A percentile compares a stretch with the other conserved stretches of the same genome.
These are phyloP conservation scores for Tillandsia fasciculata DNA, from an alignment of 176 grass and related monocot genomes.

Conservation along the genomic window DNA sequence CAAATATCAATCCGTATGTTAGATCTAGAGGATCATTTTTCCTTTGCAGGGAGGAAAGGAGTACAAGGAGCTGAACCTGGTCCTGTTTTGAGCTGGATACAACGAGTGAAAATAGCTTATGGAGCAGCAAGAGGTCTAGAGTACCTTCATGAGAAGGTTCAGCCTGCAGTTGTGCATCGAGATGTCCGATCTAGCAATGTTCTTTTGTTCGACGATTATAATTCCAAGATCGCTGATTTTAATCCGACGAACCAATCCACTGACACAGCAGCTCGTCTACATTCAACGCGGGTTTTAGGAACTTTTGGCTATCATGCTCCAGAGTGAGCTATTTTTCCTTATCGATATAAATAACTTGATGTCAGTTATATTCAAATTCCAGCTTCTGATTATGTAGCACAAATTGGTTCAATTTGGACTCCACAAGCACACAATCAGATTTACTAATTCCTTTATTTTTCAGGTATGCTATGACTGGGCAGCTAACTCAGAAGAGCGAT, in stretches of 20 bases:
- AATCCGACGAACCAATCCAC: slow-evolving; percentile 90
- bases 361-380: neutral
- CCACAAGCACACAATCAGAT: too few species aligned
- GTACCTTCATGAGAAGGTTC: slow-evolving; percentile 74
- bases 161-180: slow-evolving; percentile 63
- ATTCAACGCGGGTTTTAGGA: slow-evolving; percentile 92
- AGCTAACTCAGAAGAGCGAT: slow-evolving; percentile 86
- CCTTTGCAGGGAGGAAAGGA: slow-evolving; percentile 74
- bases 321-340: slow-evolving; percentile 31
- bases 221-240: slow-evolving; percentile 85
- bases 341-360: too few species aligned
- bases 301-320: slow-evolving; percentile 97
- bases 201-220: slow-evolving; percentile 62
- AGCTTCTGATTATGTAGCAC: neutral
- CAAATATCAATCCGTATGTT: neutral
- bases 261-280: slow-evolving; percentile 72
- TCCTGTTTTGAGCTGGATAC: slow-evolving; percentile 50
- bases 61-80: slow-evolving; percentile 65
- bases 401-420: neutral
- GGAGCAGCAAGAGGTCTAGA: slow-evolving; percentile 81
- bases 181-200: slow-evolving; percentile 96
- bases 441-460: neutral
- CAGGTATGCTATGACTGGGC: slow-evolving; percentile 87
- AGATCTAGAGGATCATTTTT: neutral
- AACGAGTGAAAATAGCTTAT: slow-evolving; percentile 56